Evolutionary conservation across 2,329 filamentous ascomycete genomes (phyloP), one percentile per base, ranked within the genome.

Genomic region (Ciborinia camelliae): DNA sequence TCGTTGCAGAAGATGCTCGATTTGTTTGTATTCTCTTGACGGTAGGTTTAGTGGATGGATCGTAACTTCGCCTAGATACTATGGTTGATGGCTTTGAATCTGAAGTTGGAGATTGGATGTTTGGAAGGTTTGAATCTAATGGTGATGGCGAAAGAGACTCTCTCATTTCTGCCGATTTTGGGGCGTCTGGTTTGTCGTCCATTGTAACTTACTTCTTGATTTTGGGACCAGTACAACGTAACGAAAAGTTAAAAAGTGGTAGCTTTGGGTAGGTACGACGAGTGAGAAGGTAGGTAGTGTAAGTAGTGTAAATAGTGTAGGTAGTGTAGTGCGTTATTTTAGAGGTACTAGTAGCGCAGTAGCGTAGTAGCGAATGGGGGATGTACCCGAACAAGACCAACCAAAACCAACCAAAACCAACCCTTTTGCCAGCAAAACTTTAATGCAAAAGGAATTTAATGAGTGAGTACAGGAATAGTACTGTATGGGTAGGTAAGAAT

Each of bases 1-100:
- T 79, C 52, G 77, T 73, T 26, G 77, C 73, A 10, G 80, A 81
- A 7, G 75, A 63, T 35, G 66, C 55, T 62, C 72, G 67, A 61
- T 68, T 69, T 30, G 70, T 63, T 62, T 68, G 72, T 52, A 72
- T 41, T 64, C 71, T 73, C 65, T 69, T 74, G 26, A 64, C 55
- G 58, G 52, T 70, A 71, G 53, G 71, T 65, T 52, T 63, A 50
- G 65, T 66, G 20, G 71, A 72, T 50, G 70, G 66, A 32, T 73
- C 67, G 67, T 70, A 71, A 28, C 37, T 54, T 18, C 61, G 54
- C 57, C 62, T 71, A 5, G 65, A 47, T 50, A 60, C 51, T 35
- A 58, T 65, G 32, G 39, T 52, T 28, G 45, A 50, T 18, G 62
- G 32, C 32, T 59, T 63, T 32, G 48, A 28, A 23, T 63, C 52